A percentile compares a stretch with the other conserved stretches of the same genome.
Evolutionary conservation across 2,329 filamentous ascomycete genomes (phyloP).

Genomic region (Aspergillus clavatus): DNA sequence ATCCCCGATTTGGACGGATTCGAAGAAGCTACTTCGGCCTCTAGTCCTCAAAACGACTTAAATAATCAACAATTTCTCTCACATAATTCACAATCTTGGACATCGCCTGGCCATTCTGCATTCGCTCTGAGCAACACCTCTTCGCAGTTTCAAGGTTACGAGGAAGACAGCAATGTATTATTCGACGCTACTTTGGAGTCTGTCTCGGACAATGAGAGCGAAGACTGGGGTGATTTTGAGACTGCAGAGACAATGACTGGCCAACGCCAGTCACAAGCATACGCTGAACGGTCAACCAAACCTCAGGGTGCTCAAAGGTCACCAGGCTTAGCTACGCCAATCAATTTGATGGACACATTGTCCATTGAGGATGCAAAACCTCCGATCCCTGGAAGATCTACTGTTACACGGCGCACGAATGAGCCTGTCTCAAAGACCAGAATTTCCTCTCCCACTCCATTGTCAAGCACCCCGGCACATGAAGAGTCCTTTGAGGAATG

Average conservation of each 20-base stretch:
- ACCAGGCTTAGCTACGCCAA: conserved; percentile 3
- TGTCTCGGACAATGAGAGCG: conserved; percentile 27
- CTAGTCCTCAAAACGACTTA: conserved; percentile 6
- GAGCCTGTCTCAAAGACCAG: conserved; percentile 12
- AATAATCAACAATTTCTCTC: neutral
- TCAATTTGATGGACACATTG: conserved; percentile 27
- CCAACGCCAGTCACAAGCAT: conserved; percentile 3
- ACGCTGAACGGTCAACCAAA: neutral
- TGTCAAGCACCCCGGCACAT: conserved; percentile 13
- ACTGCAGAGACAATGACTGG: conserved; percentile 23
- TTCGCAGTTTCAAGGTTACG: conserved; percentile 18
- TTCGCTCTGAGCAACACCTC: conserved; percentile 11
- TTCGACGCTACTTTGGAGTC: conserved; percentile 54
- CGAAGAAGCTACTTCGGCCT: conserved; percentile 13
- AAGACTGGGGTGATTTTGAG: conserved; percentile 47
- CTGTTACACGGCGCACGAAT: conserved; percentile 1
- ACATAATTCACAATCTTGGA: conserved; percentile 1
- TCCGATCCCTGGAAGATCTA: conserved; percentile 4
- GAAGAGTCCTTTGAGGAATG: conserved; percentile 36
- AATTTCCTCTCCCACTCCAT: conserved; percentile 3
- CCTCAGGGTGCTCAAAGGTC: neutral
- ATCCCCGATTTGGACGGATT: conserved; percentile 20
- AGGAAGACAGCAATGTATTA: conserved; percentile 48
- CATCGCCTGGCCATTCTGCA: conserved; percentile 4
- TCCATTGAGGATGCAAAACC: conserved; percentile 23